These are phyloP conservation scores for Penicillium robsamsonii DNA, from an alignment of 495 filamentous ascomycete species.

Conservation along the genomic window DNA sequence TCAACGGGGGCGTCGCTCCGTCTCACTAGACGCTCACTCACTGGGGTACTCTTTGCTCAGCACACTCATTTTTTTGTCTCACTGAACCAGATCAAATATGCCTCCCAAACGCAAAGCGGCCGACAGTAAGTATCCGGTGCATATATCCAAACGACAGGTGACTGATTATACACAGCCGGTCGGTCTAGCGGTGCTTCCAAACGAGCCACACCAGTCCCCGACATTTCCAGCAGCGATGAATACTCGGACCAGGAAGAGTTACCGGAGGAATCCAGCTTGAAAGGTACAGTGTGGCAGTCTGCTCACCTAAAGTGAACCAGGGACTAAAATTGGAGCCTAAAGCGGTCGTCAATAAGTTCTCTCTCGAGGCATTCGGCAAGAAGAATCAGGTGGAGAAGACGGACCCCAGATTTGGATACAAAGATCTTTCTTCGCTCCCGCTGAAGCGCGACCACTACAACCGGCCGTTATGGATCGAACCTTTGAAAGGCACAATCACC, in stretches of 20 bases:
- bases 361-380: slow-evolving; percentile 52
- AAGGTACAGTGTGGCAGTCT: slow-evolving; percentile 53
- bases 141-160: neutral
- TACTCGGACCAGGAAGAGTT: slow-evolving; percentile 61
- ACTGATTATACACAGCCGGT: slow-evolving; percentile 47
- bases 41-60: neutral
- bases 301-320: slow-evolving; percentile 26
- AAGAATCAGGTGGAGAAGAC: slow-evolving; percentile 36
- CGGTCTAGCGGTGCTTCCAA: slow-evolving; percentile 60
- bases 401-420: slow-evolving; percentile 59
- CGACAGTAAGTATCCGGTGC: slow-evolving; percentile 36
- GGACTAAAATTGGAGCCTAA: slow-evolving; percentile 25
- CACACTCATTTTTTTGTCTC: neutral
- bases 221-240: slow-evolving; percentile 68
- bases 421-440: slow-evolving; percentile 75
- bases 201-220: slow-evolving; percentile 65
- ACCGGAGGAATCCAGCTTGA: slow-evolving; percentile 42
- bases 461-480: slow-evolving; percentile 91
- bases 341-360: slow-evolving; percentile 67
- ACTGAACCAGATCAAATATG: slow-evolving; percentile 45
- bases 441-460: slow-evolving; percentile 87
- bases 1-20: slow-evolving; percentile 16
- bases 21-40: slow-evolving; percentile 11
- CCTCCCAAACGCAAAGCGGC: slow-evolving; percentile 77
- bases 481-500: slow-evolving; percentile 76